These are phyloP conservation scores for Saturnispora besseyi DNA, from an alignment of 805 yeast genomes.

Conservation along the genomic window DNA sequence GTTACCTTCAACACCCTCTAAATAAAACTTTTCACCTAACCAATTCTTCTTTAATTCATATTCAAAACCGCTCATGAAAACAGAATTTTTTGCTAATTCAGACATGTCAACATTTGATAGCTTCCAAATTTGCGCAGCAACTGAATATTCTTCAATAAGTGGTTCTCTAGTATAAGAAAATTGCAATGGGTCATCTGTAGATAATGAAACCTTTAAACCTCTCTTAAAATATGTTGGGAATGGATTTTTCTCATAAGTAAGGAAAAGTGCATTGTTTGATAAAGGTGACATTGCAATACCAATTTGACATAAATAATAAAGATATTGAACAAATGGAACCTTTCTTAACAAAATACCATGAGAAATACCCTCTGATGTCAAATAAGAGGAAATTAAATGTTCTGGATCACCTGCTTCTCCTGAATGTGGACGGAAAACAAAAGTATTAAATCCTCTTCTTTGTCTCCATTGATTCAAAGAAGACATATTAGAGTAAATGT, in stretches of 20 bases:
- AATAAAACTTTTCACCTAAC: conserved; percentile 62
- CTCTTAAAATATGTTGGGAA: conserved; percentile 83
- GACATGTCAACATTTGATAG: conserved; percentile 94
- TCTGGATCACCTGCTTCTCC: conserved; percentile 99
- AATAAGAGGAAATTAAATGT: conserved; percentile 81
- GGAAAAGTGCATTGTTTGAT: conserved; percentile 90
- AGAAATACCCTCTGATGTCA: conserved; percentile 85
- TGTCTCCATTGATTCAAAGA: conserved; percentile 80
- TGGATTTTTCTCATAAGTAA: conserved; percentile 96
- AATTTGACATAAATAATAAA: conserved; percentile 88
- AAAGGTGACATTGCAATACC: conserved; percentile 98
- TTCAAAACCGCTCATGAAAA: conserved; percentile 91
- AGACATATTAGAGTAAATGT: conserved; percentile 77
- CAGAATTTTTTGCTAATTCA: conserved; percentile 90
- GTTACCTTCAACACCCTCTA: conserved; percentile 66
- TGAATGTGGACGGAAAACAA: conserved; percentile 94
- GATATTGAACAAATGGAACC: conserved; percentile 88
- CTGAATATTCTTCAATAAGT: conserved; percentile 92
- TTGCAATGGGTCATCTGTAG: conserved; percentile 97
- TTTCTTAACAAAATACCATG: conserved; percentile 93
- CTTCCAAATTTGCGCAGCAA: conserved; percentile 96
- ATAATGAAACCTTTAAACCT: conserved; percentile 88
- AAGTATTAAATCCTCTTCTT: conserved; percentile 69
- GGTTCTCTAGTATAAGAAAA: conserved; percentile 97
- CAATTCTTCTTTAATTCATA: conserved; percentile 78